Percentiles rank a stretch among this genome's conserved stretches.
phyloP scores from a whole-genome alignment of 495 filamentous ascomycete genomes.

The Emericellopsis terricola region DNA sequence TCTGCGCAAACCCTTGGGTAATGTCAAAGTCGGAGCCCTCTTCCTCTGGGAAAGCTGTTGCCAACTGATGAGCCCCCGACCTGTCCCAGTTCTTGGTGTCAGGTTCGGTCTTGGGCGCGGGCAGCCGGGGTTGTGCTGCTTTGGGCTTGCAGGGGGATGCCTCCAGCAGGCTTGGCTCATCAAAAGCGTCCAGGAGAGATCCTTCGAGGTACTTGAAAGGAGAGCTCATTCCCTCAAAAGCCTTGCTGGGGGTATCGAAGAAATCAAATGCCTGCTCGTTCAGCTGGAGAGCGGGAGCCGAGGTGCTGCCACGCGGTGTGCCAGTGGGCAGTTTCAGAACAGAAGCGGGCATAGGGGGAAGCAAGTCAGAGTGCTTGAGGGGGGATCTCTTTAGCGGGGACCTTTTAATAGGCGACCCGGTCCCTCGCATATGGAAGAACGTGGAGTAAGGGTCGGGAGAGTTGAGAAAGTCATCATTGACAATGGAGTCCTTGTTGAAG shows the following conservation, averaged over 20 bases:
- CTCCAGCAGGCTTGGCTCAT: no score
- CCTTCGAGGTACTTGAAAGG: slow-evolving; percentile 32
- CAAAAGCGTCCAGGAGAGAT: no score
- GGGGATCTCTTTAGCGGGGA: slow-evolving; percentile 68
- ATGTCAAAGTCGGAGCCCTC: no score
- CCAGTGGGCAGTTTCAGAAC: slow-evolving; percentile 44
- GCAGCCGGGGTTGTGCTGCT: no score
- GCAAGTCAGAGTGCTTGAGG: slow-evolving; percentile 48
- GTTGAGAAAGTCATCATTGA: slow-evolving; percentile 25
- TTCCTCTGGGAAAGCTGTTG: no score
- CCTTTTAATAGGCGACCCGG: slow-evolving; percentile 31
- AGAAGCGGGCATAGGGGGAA: slow-evolving; percentile 37
- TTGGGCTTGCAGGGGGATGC: no score
- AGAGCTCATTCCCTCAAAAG: slow-evolving; percentile 29
- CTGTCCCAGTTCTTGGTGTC: no score
- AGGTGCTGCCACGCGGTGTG: slow-evolving; percentile 29
- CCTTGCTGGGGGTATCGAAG: slow-evolving; percentile 35
- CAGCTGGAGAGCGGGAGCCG: slow-evolving; percentile 25
- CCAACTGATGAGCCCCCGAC: no score
- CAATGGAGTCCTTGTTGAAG: slow-evolving; percentile 47
- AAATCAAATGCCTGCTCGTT: slow-evolving; percentile 15
- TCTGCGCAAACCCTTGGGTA: no score
- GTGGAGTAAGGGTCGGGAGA: no score
- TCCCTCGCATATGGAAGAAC: slow-evolving; percentile 10
- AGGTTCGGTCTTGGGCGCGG: no score